Conservation (phyloP, 2,329 filamentous ascomycete genomes). For the Colletotrichum scovillei region DNA sequence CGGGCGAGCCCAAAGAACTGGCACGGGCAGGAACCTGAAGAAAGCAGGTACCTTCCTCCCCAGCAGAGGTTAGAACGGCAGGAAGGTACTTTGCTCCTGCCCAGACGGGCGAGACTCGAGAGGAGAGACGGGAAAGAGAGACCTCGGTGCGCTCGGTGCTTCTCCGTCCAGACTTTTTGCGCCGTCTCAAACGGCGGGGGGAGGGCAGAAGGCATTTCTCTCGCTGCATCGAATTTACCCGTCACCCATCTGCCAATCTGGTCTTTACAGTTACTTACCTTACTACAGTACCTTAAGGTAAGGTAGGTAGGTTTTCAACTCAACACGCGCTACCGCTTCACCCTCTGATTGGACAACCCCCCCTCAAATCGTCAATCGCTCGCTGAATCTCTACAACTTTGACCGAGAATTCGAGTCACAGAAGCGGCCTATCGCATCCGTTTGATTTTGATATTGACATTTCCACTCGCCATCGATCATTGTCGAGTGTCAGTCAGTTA, state of each 20-base stretch:
- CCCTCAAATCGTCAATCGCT: neutral
- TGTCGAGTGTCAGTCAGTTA: neutral
- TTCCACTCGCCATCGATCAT: neutral
- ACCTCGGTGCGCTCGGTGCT: conserved; percentile 26
- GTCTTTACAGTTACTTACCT: neutral
- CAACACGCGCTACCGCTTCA: neutral
- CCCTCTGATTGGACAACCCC: neutral
- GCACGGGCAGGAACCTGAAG: neutral
- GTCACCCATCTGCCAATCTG: neutral
- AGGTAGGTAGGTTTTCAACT: neutral
- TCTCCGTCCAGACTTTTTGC: conserved; percentile 17
- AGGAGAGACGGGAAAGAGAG: neutral
- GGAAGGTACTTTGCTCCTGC: neutral
- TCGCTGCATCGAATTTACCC: neutral
- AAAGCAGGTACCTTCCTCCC: neutral
- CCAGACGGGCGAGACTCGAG: neutral
- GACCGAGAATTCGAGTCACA: conserved; percentile 14
- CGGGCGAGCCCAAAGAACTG: conserved; percentile 37
- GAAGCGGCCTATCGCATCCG: conserved; percentile 12
- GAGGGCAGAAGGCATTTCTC: neutral
- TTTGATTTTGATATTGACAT: conserved; percentile 11
- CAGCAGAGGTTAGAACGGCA: neutral
- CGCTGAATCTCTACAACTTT: conserved; percentile 25
- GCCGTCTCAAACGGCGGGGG: neutral
- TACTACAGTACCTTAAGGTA: neutral